Evolutionary conservation across 2,329 filamentous ascomycete genomes (phyloP).

Genomic region (Diplodia sapinea): DNA sequence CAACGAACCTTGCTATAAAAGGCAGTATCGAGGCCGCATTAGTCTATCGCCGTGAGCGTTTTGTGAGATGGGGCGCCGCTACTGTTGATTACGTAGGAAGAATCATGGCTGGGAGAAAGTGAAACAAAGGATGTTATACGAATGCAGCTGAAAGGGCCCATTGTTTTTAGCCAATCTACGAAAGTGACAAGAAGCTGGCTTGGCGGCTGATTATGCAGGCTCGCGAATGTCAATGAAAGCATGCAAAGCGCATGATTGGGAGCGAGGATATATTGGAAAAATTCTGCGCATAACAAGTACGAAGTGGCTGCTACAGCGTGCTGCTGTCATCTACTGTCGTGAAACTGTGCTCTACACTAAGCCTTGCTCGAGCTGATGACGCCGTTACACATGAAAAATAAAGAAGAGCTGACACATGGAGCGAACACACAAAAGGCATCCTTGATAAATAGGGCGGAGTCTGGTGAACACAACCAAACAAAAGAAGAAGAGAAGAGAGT

Average conservation of each 20-base stretch:
- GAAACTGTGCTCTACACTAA: neutral
- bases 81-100: neutral
- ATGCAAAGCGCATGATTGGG: neutral
- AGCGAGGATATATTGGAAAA: neutral
- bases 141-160: slow-evolving; percentile 11
- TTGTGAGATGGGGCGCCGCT: neutral
- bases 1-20: neutral
- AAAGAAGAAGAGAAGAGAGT: neutral
- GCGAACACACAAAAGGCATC: neutral
- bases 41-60: neutral
- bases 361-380: neutral
- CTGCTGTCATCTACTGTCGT: neutral
- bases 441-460: neutral
- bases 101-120: neutral
- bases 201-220: slow-evolving; percentile 7
- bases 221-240: slow-evolving; percentile 1
- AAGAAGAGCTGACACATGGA: neutral
- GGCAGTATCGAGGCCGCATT: neutral
- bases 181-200: slow-evolving; percentile 12
- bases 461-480: neutral
- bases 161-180: slow-evolving; percentile 20
- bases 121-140: slow-evolving; percentile 15
- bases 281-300: neutral
- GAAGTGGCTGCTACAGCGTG: neutral
- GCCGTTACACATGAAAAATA: neutral